A percentile compares a stretch with the other conserved stretches of the same genome.
Conservation (phyloP, 495 filamentous ascomycete genomes). For the Penicillium daleae region DNA sequence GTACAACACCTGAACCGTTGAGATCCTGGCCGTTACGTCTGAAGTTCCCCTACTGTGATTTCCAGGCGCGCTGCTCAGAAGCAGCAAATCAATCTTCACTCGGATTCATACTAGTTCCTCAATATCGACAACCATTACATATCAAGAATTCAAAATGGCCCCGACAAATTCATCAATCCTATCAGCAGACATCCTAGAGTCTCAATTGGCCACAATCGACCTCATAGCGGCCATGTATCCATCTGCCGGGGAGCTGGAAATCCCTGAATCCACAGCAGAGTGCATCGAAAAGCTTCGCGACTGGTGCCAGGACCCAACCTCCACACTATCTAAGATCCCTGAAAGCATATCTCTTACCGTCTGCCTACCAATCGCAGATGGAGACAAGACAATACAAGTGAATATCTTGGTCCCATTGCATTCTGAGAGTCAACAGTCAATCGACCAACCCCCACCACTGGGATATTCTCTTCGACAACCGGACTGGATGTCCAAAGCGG, state of each 20-base stretch:
- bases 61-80: neutral
- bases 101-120: neutral
- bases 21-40: neutral
- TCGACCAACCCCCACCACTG: constrained; percentile 33
- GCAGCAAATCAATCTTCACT: neutral
- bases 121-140: neutral
- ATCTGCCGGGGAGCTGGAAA: constrained; percentile 38
- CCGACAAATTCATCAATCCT: neutral
- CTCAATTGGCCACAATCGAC: constrained; percentile 43
- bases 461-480: constrained; percentile 44
- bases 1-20: neutral
- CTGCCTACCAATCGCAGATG: constrained; percentile 30
- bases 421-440: constrained; percentile 19
- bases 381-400: constrained; percentile 37
- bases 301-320: constrained; percentile 34
- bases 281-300: constrained; percentile 37
- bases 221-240: constrained; percentile 45
- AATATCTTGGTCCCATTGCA: constrained; percentile 42
- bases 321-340: constrained; percentile 24
- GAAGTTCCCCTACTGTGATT: neutral
- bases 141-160: constrained; percentile 23
- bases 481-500: constrained; percentile 48
- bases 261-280: constrained; percentile 36
- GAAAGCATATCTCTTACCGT: constrained; percentile 33
- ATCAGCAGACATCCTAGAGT: constrained; percentile 33